Evolutionary conservation across 495 filamentous ascomycete species (phyloP), one percentile per base, ranked within the genome.

Genomic region (Xylaria venustula): DNA sequence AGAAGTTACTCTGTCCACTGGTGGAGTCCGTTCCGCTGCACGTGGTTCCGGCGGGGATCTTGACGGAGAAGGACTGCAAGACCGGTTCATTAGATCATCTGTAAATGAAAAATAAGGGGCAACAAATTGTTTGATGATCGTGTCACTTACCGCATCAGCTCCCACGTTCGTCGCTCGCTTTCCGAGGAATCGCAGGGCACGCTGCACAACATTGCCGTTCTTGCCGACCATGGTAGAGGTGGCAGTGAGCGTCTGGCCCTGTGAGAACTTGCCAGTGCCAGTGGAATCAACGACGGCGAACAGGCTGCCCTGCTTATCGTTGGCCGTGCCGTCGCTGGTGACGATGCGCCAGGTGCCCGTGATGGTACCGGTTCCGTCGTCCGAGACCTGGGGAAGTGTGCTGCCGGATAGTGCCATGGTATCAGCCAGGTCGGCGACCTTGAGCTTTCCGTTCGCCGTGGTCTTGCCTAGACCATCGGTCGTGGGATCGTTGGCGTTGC

Each of bases 1-100:
- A 57, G 54, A 57, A 57, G 36, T 57, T 57, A 20, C 36, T 36
- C 37, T 45, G 36, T 25, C 54, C 54, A 46, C 54, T 57, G 22
- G 23, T 20, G 22, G 54, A 5, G 17, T 57, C 54, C 14, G 54
- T 17, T 22, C 54, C 54, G 37, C 37, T 44, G 54, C 54, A 57
- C 6, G n/a, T 57, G 20, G 32, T 57, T 19, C 54, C 54, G 37
- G 54, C 54, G 32, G 54, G 54, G 17, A 57, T 46, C 23, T 57
- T 45, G 22, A 57, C 54, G 11, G 54, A 25, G 40, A 57, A 57
- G 2, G 3, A 15, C 54, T 57, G 30, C 14, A 3, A 20, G 6
- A 28, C 46, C n/a, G n/a, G 7, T 57, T 46, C 5, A n/a, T 57
- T 19, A 20, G 20, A 30, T 15, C 11, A 23, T 19, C 14, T 11